These are phyloP conservation scores for Lepiota brunneoincarnata DNA, from an alignment of 768 basidiomycete species.

Conservation along the genomic window DNA sequence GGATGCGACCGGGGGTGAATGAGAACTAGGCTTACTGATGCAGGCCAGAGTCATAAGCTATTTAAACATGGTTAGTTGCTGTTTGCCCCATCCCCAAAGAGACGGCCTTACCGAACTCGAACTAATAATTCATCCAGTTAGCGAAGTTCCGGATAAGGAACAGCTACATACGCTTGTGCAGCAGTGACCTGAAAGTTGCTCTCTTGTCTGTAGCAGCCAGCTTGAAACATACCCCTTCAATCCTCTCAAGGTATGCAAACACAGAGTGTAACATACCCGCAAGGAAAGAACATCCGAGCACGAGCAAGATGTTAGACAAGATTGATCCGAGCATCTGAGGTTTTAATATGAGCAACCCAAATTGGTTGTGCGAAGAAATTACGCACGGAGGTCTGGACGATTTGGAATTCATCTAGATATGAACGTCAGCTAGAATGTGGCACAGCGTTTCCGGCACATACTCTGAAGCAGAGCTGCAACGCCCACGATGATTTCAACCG, in stretches of 20 bases:
- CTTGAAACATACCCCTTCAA: constrained; percentile 26
- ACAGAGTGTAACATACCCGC: constrained; percentile 47
- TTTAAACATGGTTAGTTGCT: not conserved
- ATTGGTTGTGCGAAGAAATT: not conserved
- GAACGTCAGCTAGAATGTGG: constrained; percentile 11
- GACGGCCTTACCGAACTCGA: constrained; percentile 42
- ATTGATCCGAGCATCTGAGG: constrained; percentile 85
- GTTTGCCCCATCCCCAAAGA: not conserved
- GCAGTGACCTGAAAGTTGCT: constrained; percentile 79
- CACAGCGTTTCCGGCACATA: constrained; percentile 22
- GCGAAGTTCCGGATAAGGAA: not conserved
- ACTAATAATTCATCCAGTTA: constrained; percentile 23
- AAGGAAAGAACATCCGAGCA: constrained; percentile 88
- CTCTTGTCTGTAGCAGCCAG: constrained; percentile 64
- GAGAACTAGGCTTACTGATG: constrained; percentile 56
- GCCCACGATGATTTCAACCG: constrained; percentile 88
- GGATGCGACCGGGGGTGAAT: not conserved
- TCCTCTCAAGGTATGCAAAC: not conserved
- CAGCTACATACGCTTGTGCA: constrained; percentile 71
- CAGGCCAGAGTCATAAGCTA: constrained; percentile 84
- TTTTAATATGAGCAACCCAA: not conserved
- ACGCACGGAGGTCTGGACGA: constrained; percentile 87
- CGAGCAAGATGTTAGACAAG: constrained; percentile 85
- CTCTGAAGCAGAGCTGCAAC: constrained; percentile 81
- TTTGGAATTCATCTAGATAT: constrained; percentile 66